Evolutionary conservation across 768 basidiomycete genomes (phyloP), one percentile per base, ranked within the genome.

Genomic region (Naganishia friedmannii): DNA sequence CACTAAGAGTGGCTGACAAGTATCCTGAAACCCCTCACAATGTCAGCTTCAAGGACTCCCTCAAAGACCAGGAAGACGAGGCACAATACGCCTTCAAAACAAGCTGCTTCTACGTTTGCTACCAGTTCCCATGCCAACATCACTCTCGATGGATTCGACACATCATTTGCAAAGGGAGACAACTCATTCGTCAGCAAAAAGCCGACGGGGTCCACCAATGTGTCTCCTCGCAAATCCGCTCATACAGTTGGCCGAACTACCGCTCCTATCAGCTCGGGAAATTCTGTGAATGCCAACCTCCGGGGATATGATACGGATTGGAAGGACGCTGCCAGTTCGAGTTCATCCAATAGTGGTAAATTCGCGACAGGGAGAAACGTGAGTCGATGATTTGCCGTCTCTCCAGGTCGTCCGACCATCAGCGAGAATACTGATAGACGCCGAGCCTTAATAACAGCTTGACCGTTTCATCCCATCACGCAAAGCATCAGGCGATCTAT

Each of bases 381-480:
- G 28, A 63, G 68, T 42, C 34, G 13, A 12, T 4, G 9, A 17
- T 1, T 4, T 34, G 3, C 21, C 15, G 26, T 3, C 19, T 28
- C 31, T 54, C n/a, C 21, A n/a, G 23, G 26, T 28, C 19, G 39
- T 46, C 31, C 23, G 7, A 23, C n/a, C 2, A 28, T 5, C 31
- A 21, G 17, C 15, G 54, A 19, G 48, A 2, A 67, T 31, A n/a
- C 37, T 29, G 42, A 46, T 10, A 21, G 37, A 17, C 53, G 51
- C 12, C 7, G 26, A 13, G 10, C 15, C n/a, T 17, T 7, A 17
- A 21, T 51, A 26, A 45, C 55, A 72, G 71, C 71, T 72, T 37
- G 71, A 72, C 37, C 57, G 71, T 3, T 72, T 72, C 67, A 72
- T 72, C 42, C 71, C 71, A 17, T 63, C 67, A 12, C 58, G 67